phyloP scores from a whole-genome alignment of 176 grass and related monocot species.

The Typha latifolia region DNA sequence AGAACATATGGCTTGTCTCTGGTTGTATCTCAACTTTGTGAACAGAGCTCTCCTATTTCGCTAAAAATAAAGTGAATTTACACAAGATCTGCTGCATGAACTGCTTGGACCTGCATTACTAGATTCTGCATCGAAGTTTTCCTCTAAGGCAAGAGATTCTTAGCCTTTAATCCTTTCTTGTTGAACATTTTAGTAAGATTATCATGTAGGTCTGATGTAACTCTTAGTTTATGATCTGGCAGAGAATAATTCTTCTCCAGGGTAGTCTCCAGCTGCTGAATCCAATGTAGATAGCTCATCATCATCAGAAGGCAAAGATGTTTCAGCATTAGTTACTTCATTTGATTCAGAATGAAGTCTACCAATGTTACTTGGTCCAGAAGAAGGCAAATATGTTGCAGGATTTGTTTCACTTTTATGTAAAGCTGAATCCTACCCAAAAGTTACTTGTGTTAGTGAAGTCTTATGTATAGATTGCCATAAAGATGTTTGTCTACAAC shows the following conservation, averaged over 20 bases:
- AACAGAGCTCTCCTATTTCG: too few relatives aligned
- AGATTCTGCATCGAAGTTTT: not conserved
- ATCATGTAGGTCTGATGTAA: not conserved
- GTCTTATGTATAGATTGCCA: not conserved
- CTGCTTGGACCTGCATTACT: too few relatives aligned
- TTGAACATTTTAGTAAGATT: not conserved
- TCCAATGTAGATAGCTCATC: not conserved
- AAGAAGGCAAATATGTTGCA: not conserved
- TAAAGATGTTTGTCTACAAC: not conserved
- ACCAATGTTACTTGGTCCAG: not conserved
- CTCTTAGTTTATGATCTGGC: not conserved
- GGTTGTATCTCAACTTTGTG: too few relatives aligned
- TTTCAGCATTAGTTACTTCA: not conserved
- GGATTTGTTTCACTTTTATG: not conserved
- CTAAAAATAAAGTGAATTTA: too few relatives aligned
- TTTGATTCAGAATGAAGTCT: not conserved
- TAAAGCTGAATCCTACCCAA: conserved; percentile 13
- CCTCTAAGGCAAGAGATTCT: conserved; percentile 1
- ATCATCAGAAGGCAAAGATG: not conserved
- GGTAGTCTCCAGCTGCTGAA: too few relatives aligned
- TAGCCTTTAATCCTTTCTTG: not conserved
- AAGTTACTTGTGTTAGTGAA: not conserved
- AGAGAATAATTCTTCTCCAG: not conserved
- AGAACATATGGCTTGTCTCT: too few relatives aligned
- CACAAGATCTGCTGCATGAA: too few relatives aligned